Evolutionary conservation across 768 basidiomycete species (phyloP).

Genomic region (Pleurotus giganteus): DNA sequence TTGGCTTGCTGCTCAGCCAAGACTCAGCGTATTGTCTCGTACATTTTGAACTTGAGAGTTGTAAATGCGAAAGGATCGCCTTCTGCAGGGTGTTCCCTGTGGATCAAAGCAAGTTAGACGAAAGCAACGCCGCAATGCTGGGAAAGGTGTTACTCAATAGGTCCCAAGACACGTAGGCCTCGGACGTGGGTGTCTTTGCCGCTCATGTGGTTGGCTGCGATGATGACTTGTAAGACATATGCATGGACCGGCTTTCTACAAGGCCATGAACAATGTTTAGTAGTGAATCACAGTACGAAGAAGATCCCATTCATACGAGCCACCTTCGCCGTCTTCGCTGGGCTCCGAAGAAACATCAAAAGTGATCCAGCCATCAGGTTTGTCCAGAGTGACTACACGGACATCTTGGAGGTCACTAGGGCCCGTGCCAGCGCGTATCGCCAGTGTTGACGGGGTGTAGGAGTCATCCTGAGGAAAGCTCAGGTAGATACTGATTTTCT

Average conservation of each 20-base stretch:
- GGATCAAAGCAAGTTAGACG: neutral
- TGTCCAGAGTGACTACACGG: constrained; percentile 77
- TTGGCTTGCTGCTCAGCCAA: neutral
- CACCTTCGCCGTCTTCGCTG: constrained; percentile 69
- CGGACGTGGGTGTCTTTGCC: constrained; percentile 99
- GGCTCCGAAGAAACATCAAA: constrained; percentile 81
- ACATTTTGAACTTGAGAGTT: constrained; percentile 67
- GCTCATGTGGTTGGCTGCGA: constrained; percentile 94
- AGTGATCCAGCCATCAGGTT: constrained; percentile 93
- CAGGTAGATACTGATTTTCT: constrained; percentile 88
- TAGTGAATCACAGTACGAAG: neutral
- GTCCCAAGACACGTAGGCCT: constrained; percentile 84
- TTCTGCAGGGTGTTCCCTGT: constrained; percentile 44
- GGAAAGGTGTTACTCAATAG: constrained; percentile 55
- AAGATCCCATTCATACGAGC: constrained; percentile 61
- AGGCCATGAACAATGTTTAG: constrained; percentile 4
- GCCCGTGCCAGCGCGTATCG: constrained; percentile 90
- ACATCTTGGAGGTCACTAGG: constrained; percentile 92
- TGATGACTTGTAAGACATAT: constrained; percentile 86
- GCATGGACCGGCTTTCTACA: constrained; percentile 82
- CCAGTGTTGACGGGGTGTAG: constrained; percentile 91
- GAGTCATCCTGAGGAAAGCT: constrained; percentile 89
- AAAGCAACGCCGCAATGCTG: neutral
- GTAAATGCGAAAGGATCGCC: constrained; percentile 77
- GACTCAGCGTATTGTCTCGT: constrained; percentile 68